These are phyloP conservation scores for Casuarina glauca DNA, from an alignment of 306 rosid species.

Conservation along the genomic window DNA sequence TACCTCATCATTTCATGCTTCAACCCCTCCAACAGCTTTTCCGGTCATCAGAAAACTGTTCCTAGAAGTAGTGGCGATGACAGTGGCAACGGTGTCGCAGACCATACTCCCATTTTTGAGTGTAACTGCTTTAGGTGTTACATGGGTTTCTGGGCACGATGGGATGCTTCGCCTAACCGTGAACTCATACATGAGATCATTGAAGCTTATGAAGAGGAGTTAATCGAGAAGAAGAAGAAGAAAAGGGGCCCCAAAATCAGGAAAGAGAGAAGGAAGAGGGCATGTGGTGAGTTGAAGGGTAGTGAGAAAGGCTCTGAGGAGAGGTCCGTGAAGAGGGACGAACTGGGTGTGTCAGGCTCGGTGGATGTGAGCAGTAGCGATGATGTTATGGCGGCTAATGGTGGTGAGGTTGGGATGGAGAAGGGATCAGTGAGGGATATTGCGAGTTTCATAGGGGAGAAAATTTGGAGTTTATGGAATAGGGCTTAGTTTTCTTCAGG, in stretches of 20 bases:
- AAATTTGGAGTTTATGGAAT: conserved; percentile 37
- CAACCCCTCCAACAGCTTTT: neutral
- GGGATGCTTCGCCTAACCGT: conserved; percentile 42
- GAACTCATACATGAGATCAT: conserved; percentile 38
- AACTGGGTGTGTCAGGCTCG: conserved; percentile 3
- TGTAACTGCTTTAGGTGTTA: conserved; percentile 42
- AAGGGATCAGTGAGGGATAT: conserved; percentile 30
- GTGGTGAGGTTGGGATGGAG: conserved; percentile 24
- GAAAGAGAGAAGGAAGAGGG: conserved; percentile 22
- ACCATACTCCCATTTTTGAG: conserved; percentile 16
- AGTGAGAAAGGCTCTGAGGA: neutral
- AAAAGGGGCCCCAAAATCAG: conserved; percentile 15
- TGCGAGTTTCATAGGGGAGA: conserved; percentile 32
- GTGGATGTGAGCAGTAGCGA: neutral
- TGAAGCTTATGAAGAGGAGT: conserved; percentile 41
- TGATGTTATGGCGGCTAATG: neutral
- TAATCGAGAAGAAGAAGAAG: conserved; percentile 21
- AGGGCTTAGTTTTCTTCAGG: neutral
- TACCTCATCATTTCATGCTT: conserved; percentile 35
- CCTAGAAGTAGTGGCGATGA: neutral
- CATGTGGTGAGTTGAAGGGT: neutral
- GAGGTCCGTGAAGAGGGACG: neutral
- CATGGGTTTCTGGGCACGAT: conserved; percentile 40
- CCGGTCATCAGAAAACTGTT: neutral
- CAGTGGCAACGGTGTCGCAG: neutral